Evolutionary conservation across 345 rosid genomes (phyloP).

Genomic region (Populus davidiana): DNA sequence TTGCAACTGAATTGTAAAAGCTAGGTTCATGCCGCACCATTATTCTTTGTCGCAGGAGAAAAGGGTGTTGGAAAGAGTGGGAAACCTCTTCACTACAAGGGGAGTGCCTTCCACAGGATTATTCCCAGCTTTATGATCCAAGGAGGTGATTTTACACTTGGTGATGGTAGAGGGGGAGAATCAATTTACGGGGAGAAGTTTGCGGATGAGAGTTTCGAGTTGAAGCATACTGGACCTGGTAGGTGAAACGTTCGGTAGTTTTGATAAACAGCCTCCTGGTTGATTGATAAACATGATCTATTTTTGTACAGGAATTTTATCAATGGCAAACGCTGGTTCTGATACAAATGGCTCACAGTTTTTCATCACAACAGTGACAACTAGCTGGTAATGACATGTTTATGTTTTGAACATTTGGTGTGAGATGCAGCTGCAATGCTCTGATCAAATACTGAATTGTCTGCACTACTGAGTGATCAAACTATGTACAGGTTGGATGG

Average conservation of each 20-base stretch:
- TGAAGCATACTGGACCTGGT: slow-evolving; percentile 98
- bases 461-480: neutral
- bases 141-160: slow-evolving; percentile 95
- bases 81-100: slow-evolving; percentile 82
- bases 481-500: slow-evolving; percentile 81
- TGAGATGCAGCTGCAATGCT: neutral
- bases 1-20: neutral
- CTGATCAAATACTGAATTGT: neutral
- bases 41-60: slow-evolving; percentile 53
- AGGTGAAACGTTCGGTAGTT: slow-evolving; percentile 6
- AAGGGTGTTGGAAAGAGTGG: slow-evolving; percentile 88
- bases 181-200: slow-evolving; percentile 95
- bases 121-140: slow-evolving; percentile 96
- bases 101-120: slow-evolving; percentile 81
- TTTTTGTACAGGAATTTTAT: slow-evolving; percentile 53
- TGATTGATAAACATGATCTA: neutral
- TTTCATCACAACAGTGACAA: slow-evolving; percentile 87
- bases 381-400: slow-evolving; percentile 61
- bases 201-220: slow-evolving; percentile 89
- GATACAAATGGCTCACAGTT: slow-evolving; percentile 96
- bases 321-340: slow-evolving; percentile 92
- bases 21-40: neutral
- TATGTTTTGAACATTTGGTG: neutral
- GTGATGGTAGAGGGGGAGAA: slow-evolving; percentile 95
- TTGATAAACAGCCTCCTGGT: neutral